These are phyloP conservation scores for Musa schizocarpa DNA, from an alignment of 176 grass and related monocot species.

Conservation along the genomic window DNA sequence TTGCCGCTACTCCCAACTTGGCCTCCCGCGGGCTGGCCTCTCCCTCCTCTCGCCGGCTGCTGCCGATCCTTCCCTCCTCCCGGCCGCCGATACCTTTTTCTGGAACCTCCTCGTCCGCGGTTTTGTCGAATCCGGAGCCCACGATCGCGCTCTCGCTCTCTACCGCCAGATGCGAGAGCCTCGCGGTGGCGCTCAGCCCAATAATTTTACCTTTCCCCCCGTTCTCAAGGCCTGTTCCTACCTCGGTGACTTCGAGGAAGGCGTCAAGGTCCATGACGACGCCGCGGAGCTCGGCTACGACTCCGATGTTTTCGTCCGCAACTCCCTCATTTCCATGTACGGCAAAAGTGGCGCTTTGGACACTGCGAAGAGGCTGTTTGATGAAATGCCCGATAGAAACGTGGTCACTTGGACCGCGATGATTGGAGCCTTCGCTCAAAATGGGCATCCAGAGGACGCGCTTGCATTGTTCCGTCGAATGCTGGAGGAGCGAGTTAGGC, in stretches of 20 bases:
- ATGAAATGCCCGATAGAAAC: slow-evolving; percentile 19
- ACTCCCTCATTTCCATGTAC: slow-evolving; percentile 26
- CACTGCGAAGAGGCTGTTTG: slow-evolving; percentile 12
- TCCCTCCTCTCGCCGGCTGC: slow-evolving; percentile 22
- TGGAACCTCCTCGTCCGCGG: slow-evolving; percentile 21
- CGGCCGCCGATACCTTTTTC: background rate
- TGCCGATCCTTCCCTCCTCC: slow-evolving; percentile 14
- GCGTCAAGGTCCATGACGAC: slow-evolving; percentile 1
- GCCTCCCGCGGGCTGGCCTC: background rate
- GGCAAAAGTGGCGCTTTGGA: slow-evolving; percentile 4
- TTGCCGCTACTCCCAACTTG: slow-evolving; percentile 14
- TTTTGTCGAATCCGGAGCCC: slow-evolving; percentile 1
- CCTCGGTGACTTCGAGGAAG: slow-evolving; percentile 13
- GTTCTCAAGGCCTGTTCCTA: slow-evolving; percentile 20
- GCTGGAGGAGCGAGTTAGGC: slow-evolving; percentile 14
- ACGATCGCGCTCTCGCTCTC: slow-evolving; percentile 1
- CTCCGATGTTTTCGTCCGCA: slow-evolving; percentile 15
- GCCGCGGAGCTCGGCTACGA: slow-evolving; percentile 2
- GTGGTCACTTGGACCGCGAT: slow-evolving; percentile 23
- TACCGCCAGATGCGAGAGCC: slow-evolving; percentile 15
- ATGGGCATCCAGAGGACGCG: slow-evolving; percentile 8
- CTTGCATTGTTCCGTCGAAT: slow-evolving; percentile 8
- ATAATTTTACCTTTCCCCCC: slow-evolving; percentile 24
- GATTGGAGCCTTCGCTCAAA: slow-evolving; percentile 17
- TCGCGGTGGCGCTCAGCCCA: background rate